Conservation (phyloP, 1,284 basidiomycete genomes). For the Sphaerobolus stellatus region DNA sequence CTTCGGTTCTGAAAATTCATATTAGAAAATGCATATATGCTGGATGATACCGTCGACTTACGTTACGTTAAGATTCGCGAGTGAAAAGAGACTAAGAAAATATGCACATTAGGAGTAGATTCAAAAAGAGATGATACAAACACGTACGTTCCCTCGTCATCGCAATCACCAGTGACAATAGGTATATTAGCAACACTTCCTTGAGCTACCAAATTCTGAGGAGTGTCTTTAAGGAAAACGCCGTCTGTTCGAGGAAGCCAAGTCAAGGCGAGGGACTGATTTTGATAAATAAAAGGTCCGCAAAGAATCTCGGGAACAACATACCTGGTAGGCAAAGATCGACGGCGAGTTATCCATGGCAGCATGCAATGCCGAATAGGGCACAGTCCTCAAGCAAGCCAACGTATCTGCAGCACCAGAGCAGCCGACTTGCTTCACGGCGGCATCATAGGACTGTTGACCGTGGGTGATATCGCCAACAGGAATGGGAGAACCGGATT, state of each 20-base stretch:
- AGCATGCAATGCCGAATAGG: conserved; percentile 40
- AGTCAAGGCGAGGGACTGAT: conserved; percentile 27
- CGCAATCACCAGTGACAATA: conserved; percentile 37
- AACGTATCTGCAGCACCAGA: conserved; percentile 42
- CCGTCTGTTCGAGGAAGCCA: conserved; percentile 56
- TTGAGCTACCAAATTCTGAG: conserved; percentile 39
- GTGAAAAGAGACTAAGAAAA: conserved; percentile 34
- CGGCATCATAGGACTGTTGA: conserved; percentile 44
- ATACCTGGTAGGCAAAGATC: conserved; percentile 47
- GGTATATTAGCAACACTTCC: conserved; percentile 38
- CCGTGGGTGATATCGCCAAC: conserved; percentile 42
- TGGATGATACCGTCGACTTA: conserved; percentile 19
- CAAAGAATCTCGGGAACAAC: neutral
- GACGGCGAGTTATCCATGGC: conserved; percentile 45
- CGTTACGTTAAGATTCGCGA: conserved; percentile 45
- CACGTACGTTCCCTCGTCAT: conserved; percentile 51
- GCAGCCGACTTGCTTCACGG: conserved; percentile 48
- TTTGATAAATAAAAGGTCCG: conserved; percentile 11
- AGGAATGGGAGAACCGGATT: conserved; percentile 48
- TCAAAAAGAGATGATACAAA: neutral
- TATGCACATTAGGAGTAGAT: neutral
- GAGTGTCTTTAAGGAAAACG: conserved; percentile 44
- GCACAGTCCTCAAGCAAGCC: conserved; percentile 47
- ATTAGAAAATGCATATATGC: neutral
- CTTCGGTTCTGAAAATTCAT: conserved; percentile 33